Conservation (phyloP, 1,284 basidiomycete genomes). For the Ustilago loliicola region DNA sequence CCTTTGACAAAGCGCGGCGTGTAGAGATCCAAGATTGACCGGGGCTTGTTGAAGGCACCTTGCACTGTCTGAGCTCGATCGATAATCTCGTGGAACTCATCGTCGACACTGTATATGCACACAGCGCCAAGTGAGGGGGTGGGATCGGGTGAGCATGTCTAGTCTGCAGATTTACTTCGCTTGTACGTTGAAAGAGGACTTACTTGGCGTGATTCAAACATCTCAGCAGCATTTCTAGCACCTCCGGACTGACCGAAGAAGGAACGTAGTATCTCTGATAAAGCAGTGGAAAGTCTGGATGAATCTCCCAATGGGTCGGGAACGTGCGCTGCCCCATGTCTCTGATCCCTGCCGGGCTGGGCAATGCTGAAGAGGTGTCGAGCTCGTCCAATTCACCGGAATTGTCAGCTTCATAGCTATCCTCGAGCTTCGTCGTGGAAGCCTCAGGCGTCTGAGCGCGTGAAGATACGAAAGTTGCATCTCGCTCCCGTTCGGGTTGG, state of each 20-base stretch:
- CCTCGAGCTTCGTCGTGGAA: background rate
- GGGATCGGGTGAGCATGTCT: background rate
- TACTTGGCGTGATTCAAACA: conserved; percentile 19
- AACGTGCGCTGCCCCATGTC: conserved; percentile 24
- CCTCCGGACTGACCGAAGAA: conserved; percentile 44
- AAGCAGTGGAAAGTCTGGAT: conserved; percentile 35
- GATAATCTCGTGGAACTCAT: conserved; percentile 22
- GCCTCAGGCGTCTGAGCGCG: background rate
- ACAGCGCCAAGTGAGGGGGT: background rate
- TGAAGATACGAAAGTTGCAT: background rate
- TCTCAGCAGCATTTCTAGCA: conserved; percentile 34
- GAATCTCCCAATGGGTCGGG: conserved; percentile 29
- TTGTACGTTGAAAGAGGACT: conserved; percentile 6
- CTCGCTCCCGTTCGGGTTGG: background rate
- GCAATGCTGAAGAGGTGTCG: background rate
- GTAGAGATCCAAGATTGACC: conserved; percentile 55
- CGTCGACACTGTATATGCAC: conserved; percentile 14
- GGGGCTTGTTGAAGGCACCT: conserved; percentile 44
- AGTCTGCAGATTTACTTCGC: background rate
- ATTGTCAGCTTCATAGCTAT: background rate
- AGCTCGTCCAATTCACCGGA: conserved; percentile 3
- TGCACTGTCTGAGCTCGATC: conserved; percentile 27
- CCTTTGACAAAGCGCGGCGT: conserved; percentile 54
- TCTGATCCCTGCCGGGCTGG: background rate
- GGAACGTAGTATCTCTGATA: conserved; percentile 49